A percentile compares a stretch with the other conserved stretches of the same genome.
phyloP scores from a whole-genome alignment of 192 early-diverging fungal species.

The Umbelopsis vinacea region DNA sequence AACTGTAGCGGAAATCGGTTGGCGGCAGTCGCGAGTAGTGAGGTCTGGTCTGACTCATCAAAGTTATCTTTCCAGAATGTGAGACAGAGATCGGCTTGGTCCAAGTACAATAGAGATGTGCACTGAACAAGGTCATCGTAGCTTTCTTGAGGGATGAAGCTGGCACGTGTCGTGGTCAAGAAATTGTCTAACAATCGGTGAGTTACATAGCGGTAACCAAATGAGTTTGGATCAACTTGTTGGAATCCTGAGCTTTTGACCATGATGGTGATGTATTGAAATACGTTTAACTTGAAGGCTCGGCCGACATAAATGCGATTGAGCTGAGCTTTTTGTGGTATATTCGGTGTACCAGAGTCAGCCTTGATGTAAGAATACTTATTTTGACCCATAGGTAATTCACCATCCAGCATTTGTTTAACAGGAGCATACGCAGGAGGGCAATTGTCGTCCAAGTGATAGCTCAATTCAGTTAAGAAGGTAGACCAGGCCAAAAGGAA shows the following conservation, averaged over 20 bases:
- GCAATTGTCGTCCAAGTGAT: constrained; percentile 6
- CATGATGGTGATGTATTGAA: constrained; percentile 18
- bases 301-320: constrained; percentile 24
- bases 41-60: not conserved
- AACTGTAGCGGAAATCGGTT: constrained; percentile 32
- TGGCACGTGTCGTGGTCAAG: constrained; percentile 25
- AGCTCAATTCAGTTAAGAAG: constrained; percentile 31
- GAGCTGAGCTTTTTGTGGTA: constrained; percentile 24
- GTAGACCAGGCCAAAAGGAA: constrained; percentile 53
- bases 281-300: constrained; percentile 27
- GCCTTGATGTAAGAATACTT: not conserved
- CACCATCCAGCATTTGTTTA: constrained; percentile 13
- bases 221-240: constrained; percentile 20
- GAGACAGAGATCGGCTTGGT: constrained; percentile 23
- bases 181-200: constrained; percentile 8
- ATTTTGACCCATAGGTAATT: not conserved
- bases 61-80: constrained; percentile 34
- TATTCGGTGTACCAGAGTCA: constrained; percentile 15
- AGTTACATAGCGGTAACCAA: constrained; percentile 17
- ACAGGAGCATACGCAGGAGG: not conserved
- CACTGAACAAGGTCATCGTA: constrained; percentile 26
- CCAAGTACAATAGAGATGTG: constrained; percentile 10
- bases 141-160: constrained; percentile 23
- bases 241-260: constrained; percentile 14
- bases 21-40: constrained; percentile 25